These are phyloP conservation scores for Dryas drummondii DNA, from an alignment of 306 rosid species.

Conservation along the genomic window DNA sequence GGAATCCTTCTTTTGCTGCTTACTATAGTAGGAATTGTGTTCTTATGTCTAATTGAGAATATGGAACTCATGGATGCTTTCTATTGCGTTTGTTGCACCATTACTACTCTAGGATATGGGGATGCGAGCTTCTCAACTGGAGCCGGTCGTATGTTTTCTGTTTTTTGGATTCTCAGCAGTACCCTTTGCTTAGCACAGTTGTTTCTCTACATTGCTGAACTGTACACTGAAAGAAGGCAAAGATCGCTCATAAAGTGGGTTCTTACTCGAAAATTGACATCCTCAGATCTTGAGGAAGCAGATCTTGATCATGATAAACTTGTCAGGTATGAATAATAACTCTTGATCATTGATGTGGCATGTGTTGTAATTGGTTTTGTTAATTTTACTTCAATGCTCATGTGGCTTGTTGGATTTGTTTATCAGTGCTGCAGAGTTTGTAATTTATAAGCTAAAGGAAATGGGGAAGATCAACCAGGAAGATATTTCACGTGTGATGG, in stretches of 20 bases:
- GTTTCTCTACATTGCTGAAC: conserved; percentile 72
- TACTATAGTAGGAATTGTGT: conserved; percentile 46
- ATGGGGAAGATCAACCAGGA: conserved; percentile 72
- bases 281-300: conserved; percentile 70
- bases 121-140: conserved; percentile 73
- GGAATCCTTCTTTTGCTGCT: conserved; percentile 41
- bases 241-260: conserved; percentile 51
- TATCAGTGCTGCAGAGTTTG: conserved; percentile 67
- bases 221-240: conserved; percentile 64
- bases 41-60: conserved; percentile 52
- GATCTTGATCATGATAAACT: conserved; percentile 76
- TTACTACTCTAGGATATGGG: conserved; percentile 86
- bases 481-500: conserved; percentile 59
- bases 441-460: conserved; percentile 76
- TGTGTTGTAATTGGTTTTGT: too few relatives aligned
- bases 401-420: neutral
- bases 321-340: conserved; percentile 47
- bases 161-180: conserved; percentile 77
- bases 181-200: conserved; percentile 77
- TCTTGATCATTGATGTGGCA: too few relatives aligned
- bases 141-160: conserved; percentile 66
- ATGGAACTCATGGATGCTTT: conserved; percentile 59
- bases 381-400: neutral
- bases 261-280: conserved; percentile 51
- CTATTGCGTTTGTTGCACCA: conserved; percentile 79